Base-by-base conservation (phyloP, 1,139 yeast species). In the Zygosaccharomyces sapae region DNA sequence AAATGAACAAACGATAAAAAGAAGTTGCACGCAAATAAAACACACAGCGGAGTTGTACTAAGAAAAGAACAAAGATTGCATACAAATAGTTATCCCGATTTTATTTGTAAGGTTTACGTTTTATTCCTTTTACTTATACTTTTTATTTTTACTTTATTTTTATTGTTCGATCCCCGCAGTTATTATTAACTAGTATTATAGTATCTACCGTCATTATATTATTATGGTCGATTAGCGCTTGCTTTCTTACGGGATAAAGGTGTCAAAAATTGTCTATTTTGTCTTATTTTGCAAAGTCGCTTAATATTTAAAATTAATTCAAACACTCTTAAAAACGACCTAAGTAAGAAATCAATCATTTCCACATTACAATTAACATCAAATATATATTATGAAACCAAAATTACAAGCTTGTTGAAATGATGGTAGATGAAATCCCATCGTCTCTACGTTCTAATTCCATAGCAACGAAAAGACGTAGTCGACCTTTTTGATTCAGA, bases 41-140 rank as follows among this genome's bases (percentile, higher is more conserved):
- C 22, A 30, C 29, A 36, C 45, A 43, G 51, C 29, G 51, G 51
- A 48, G 48, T 48, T 48, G 48, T 48, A 48, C 44, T 44, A 40
- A 46, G 42, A 46, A 29, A 38, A 41, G 16, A 20, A 24, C 22
- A 37, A 37, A 37, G 9, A 30, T 30, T 35, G 41, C 45, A 37
- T 43, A 36, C 36, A 24, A 44, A 22, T 33, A 44, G 39, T 44
- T 34, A 38, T 38, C 40, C 46, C 46, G 29, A 19, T 37, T 37
- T 37, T 30, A 37, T 37, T 37, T 37, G 40, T 37, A 37, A 30
- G 30, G 40, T 24, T 36, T 24, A 37, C 19, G 31, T 37, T 25
- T 44, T 33, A 38, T 38, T 35, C 36, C 12, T 31, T 22, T n/a
- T 31, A 9, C n/a, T 27, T 7, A 10, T 27, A 27, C n/a, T 27